Percentiles rank a stretch among this genome's conserved stretches.
Evolutionary conservation across 1,284 basidiomycete genomes (phyloP).

Genomic region (Pseudozyma sp.): DNA sequence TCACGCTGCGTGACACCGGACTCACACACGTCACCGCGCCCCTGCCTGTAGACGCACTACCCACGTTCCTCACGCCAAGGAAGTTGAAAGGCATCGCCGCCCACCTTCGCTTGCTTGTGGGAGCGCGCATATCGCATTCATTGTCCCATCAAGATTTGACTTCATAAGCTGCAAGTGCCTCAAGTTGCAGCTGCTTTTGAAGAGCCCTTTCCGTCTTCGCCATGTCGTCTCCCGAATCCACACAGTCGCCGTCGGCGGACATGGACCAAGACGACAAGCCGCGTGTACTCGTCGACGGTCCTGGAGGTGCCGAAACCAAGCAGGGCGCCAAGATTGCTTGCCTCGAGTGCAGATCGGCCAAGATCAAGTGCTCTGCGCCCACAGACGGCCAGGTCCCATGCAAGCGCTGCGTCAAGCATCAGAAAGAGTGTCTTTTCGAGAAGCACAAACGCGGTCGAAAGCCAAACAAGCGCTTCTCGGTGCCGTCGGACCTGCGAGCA

Average conservation of each 20-base stretch:
- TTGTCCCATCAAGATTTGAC: no score
- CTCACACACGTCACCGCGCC: no score
- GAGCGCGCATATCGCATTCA: no score
- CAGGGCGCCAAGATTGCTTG: slow-evolving; percentile 59
- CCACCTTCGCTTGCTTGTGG: no score
- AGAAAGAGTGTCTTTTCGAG: slow-evolving; percentile 58
- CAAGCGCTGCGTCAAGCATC: slow-evolving; percentile 57
- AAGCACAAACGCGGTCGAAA: slow-evolving; percentile 60
- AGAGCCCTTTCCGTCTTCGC: neutral
- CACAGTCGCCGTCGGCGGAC: slow-evolving; percentile 20
- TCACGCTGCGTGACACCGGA: no score
- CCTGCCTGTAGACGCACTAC: no score
- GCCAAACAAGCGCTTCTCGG: slow-evolving; percentile 54
- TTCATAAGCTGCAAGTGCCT: no score
- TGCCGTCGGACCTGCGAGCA: slow-evolving; percentile 40
- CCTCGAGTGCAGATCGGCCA: slow-evolving; percentile 58
- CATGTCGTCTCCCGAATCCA: slow-evolving; percentile 39
- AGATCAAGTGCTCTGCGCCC: slow-evolving; percentile 60
- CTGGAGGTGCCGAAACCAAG: slow-evolving; percentile 58
- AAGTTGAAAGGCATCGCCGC: no score
- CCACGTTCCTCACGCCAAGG: no score
- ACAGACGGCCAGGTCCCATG: slow-evolving; percentile 60
- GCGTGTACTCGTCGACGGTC: slow-evolving; percentile 57
- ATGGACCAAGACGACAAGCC: slow-evolving; percentile 45
- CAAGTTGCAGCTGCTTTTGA: neutral